These are phyloP conservation scores for Graphilbum fragrans DNA, from an alignment of 2,329 filamentous ascomycete species.

Conservation along the genomic window DNA sequence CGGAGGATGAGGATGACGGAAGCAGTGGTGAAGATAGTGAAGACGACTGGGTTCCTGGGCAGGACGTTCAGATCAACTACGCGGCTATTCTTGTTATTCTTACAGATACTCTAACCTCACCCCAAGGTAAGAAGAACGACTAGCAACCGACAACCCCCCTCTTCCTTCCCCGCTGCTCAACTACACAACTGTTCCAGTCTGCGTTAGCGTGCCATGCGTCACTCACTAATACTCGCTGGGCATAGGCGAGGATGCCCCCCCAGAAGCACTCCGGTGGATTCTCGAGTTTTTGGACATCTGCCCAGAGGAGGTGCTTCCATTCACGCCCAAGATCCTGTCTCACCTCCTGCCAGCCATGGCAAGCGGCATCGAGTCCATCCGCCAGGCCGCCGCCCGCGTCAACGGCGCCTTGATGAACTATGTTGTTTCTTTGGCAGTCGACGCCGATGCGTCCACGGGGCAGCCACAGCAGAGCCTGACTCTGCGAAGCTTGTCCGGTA, in stretches of 20 bases:
- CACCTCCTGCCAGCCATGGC: conserved; percentile 91
- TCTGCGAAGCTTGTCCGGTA: conserved; percentile 12
- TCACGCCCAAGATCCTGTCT: conserved; percentile 83
- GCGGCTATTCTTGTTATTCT: conserved; percentile 85
- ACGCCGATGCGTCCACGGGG: conserved; percentile 27
- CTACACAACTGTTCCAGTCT: no score
- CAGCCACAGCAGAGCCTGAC: conserved; percentile 14
- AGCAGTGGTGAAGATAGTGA: conserved; percentile 55
- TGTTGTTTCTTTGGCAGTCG: conserved; percentile 80
- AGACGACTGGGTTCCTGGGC: conserved; percentile 93
- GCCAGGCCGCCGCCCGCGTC: conserved; percentile 76
- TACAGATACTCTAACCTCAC: conserved; percentile 76
- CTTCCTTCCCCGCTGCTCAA: no score
- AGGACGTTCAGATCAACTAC: conserved; percentile 92
- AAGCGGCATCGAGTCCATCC: conserved; percentile 78
- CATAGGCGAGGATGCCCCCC: conserved; percentile 63
- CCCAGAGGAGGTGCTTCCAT: conserved; percentile 88
- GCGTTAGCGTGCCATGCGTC: no score
- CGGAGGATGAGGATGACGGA: conserved; percentile 43
- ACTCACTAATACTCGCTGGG: conserved; percentile 2
- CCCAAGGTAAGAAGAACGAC: conserved; percentile 42
- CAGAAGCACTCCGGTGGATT: conserved; percentile 89
- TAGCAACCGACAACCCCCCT: no score
- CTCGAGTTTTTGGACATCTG: conserved; percentile 95
- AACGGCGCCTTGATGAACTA: conserved; percentile 90